These are phyloP conservation scores for Rhizophora mangle DNA, from an alignment of 345 rosid species.

Conservation along the genomic window DNA sequence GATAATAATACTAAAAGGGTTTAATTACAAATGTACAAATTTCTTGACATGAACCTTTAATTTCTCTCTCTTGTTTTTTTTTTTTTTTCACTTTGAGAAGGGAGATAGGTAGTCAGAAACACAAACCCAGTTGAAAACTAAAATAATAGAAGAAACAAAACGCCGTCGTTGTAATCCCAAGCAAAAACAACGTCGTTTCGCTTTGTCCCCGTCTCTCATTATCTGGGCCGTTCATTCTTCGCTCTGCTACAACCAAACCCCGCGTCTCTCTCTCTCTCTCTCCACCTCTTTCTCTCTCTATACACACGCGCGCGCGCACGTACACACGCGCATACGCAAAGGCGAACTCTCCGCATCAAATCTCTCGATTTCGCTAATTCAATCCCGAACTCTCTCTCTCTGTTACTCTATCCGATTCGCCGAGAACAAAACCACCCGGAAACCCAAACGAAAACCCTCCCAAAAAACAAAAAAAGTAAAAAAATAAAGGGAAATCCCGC, in stretches of 20 bases:
- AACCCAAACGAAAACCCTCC: neutral
- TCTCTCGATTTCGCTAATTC: conserved; percentile 1
- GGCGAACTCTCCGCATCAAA: neutral
- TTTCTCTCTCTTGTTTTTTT: no score
- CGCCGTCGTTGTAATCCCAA: no score
- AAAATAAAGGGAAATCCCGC: neutral
- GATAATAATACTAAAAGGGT: no score
- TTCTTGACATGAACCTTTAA: no score
- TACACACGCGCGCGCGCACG: neutral
- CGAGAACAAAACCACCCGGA: neutral
- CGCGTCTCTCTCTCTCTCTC: neutral
- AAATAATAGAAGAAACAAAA: no score
- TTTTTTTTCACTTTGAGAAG: no score
- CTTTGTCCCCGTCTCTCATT: neutral
- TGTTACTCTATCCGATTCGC: neutral
- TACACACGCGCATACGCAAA: no score
- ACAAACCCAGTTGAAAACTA: no score
- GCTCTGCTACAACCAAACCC: neutral
- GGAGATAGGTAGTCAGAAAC: no score
- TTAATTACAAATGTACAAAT: no score
- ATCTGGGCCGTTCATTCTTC: neutral
- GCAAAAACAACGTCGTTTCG: neutral
- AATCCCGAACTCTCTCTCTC: neutral
- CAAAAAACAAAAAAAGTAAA: neutral
- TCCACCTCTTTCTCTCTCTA: neutral